Base-by-base conservation (phyloP, 2,329 filamentous ascomycete species). In the Paracorniculantispora psalliotae region DNA sequence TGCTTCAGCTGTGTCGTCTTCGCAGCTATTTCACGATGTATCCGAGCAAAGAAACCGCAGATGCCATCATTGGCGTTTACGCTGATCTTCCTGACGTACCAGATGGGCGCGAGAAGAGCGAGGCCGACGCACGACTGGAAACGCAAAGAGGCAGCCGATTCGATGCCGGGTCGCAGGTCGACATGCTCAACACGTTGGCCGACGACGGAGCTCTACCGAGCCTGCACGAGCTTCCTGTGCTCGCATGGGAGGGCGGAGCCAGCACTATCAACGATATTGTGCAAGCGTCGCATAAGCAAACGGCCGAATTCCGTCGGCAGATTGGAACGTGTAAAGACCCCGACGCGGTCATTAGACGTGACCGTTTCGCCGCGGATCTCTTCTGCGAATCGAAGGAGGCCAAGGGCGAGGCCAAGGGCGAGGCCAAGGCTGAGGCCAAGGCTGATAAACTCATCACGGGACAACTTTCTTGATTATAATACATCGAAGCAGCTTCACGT, bases 11-110 rank as follows among this genome's bases (percentile, higher is more conserved):
- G 17, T 88, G 90, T 63, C 84, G 88, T 13, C 83, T 86, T 3
- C 83, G 90, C 28, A 90, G 89, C 13, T 96, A 96, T 73, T 85
- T 83, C 65, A 85, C 90, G 56, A 73, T 96, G 1, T 96, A 96
- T 67, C 93, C 93, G 0, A 83, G 85, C 39, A 78, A 83, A 21
- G 72, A 75, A 62, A 81, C 71, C 52, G 80, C 69, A 41, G 77
- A 66, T 23, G 77, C 83, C 4, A 75, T 96, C 13, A 84, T 85
- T n/a, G 89, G 86, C 0, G 76, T 93, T 0, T 92, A 97, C 71
- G 84, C 81, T 61, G 92, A 97, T 64, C 75, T 96, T 5, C 86
- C 85, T 61, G 81, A 84, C 41, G 69, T 79, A 1, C 92, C 92
- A 0, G 91, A 96, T 71, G 92, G 87, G 66, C 86, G 83, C 61